Conservation (phyloP, 2,329 filamentous ascomycete species). For the Aspergillus uvarum region DNA sequence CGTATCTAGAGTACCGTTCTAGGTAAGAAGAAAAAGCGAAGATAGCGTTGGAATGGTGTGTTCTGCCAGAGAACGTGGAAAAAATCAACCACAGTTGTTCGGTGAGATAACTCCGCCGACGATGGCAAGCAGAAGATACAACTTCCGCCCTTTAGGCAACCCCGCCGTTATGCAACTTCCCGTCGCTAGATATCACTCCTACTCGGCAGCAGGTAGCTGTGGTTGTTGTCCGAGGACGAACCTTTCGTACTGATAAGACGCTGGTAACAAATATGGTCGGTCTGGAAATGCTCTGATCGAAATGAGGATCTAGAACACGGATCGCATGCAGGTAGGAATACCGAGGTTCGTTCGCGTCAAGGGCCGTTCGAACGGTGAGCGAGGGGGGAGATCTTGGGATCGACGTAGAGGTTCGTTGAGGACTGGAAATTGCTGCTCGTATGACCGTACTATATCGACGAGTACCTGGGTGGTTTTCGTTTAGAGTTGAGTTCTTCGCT, state of each 20-base stretch:
- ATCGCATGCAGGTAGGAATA: slow-evolving; percentile 26
- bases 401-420: not conserved
- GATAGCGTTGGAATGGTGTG: slow-evolving; percentile 7
- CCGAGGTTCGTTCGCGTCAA: slow-evolving; percentile 7
- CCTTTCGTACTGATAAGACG: slow-evolving; percentile 8
- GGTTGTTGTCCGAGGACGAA: slow-evolving; percentile 6
- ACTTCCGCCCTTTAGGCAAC: slow-evolving; percentile 30
- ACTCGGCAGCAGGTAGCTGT: slow-evolving; percentile 16
- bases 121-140: slow-evolving; percentile 26
- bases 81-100: slow-evolving; percentile 24
- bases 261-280: not conserved
- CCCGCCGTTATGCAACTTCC: slow-evolving; percentile 30
- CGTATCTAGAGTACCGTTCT: slow-evolving; percentile 21
- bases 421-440: not conserved
- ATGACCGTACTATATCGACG: not conserved
- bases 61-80: slow-evolving; percentile 31
- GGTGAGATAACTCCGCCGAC: slow-evolving; percentile 27
- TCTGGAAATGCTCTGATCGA: slow-evolving; percentile 9
- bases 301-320: slow-evolving; percentile 23
- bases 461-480: not conserved
- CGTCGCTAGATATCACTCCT: slow-evolving; percentile 24
- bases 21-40: slow-evolving; percentile 7
- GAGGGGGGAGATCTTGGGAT: slow-evolving; percentile 17
- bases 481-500: not conserved
- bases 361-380: slow-evolving; percentile 14